phyloP scores from a whole-genome alignment of 371 early-diverging fungal species.

The Phascolomyces articulosus region DNA sequence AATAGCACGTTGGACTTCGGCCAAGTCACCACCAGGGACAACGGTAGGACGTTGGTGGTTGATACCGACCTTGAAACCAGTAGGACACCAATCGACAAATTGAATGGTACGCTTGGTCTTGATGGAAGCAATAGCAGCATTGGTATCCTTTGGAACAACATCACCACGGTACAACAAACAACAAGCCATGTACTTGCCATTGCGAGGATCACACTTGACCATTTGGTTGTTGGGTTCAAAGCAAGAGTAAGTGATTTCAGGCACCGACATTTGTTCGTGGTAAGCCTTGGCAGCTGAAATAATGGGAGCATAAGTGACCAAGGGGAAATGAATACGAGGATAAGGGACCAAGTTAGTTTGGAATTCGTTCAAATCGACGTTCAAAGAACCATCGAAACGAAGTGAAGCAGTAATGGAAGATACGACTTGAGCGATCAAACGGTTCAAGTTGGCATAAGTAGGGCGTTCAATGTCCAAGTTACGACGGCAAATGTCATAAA shows the following conservation, averaged over 20 bases:
- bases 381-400: slow-evolving; percentile 97
- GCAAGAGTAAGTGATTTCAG: slow-evolving; percentile 90
- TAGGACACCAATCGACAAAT: slow-evolving; percentile 99
- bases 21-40: slow-evolving; percentile 90
- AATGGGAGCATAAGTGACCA: slow-evolving; percentile 96
- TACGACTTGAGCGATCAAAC: slow-evolving; percentile 99
- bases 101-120: slow-evolving; percentile 92
- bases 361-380: slow-evolving; percentile 97
- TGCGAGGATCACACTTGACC: slow-evolving; percentile 94
- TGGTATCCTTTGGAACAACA: slow-evolving; percentile 86
- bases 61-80: slow-evolving; percentile 98
- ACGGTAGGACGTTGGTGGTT: slow-evolving; percentile 90
- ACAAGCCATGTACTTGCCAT: slow-evolving; percentile 97
- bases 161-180: slow-evolving; percentile 95
- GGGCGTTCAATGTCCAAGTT: slow-evolving; percentile 99
- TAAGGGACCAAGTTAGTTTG: slow-evolving; percentile 98
- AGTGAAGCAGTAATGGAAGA: slow-evolving; percentile 99
- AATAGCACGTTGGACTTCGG: slow-evolving; percentile 91
- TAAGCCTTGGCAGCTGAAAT: slow-evolving; percentile 88
- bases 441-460: slow-evolving; percentile 97
- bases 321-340: slow-evolving; percentile 97
- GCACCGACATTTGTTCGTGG: slow-evolving; percentile 90
- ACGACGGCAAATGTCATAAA: slow-evolving; percentile 99
- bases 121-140: slow-evolving; percentile 85
- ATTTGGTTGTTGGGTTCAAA: slow-evolving; percentile 96